Evolutionary conservation across 345 rosid genomes (phyloP), one percentile per base, ranked within the genome.

Genomic region (Syzygium grande): DNA sequence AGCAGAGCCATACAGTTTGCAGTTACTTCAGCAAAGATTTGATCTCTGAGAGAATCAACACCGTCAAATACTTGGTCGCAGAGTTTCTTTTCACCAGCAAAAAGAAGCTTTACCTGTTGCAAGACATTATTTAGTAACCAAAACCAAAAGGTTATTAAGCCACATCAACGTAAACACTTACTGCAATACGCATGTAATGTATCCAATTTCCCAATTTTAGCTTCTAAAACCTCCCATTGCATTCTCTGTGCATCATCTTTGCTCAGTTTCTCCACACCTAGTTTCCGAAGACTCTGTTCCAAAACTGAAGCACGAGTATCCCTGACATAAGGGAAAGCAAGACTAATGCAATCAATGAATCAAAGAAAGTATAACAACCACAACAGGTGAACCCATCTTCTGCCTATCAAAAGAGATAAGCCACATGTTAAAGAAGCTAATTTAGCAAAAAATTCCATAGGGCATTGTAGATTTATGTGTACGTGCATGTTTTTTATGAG

Each of bases 211-310:
- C 97, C 99, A 84, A 98, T 98, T 92, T 98, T 98, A 43, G 99
- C 97, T 91, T 98, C 99, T 91, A 98, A 91, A 89, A 95, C 98
- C 88, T 98, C 99, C 99, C 99, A 97, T 61, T 94, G 99, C 99
- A 98, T 94, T 93, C 91, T 98, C 92, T 98, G 99, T 84, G 96
- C 98, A 88, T 97, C 99, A 87, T 98, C 99, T 91, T 97, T 98
- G 91, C 95, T 95, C 86, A 97, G 96, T 89, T 96, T 98, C 90
- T 98, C 99, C 85, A 97, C 98, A 23, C 99, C 99, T 86, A 98
- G 87, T 92, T 98, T 98, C 89, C 88, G 86, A 10, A 98, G 96
- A 91, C 97, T 98, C 89, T 98, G 97, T 87, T 97, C 99, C 95
- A 97, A 88, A 87, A 93, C 96, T 34, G 97, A 91, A 91, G 97